Base-by-base conservation (phyloP, 768 basidiomycete species). In the Heimioporus sp. region DNA sequence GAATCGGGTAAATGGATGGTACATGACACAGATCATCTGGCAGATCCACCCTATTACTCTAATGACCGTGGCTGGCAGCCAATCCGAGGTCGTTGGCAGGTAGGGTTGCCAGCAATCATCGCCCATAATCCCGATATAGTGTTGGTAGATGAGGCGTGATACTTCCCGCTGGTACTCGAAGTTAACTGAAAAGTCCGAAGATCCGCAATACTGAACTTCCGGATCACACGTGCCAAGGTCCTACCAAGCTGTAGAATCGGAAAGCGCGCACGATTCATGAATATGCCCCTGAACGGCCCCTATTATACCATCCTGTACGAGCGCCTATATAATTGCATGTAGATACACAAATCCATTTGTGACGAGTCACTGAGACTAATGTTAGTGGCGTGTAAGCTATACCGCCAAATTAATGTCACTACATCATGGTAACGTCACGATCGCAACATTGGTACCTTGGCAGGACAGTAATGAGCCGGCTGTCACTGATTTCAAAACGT, bases 211-310 rank as follows among this genome's bases (percentile, higher is more conserved):
- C 35, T 6, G 10, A 38, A 50, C 58, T 43, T 49, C 51, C 51
- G 50, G n/a, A 35, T 12, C 35, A 43, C 32, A 52, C 37, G 51
- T 36, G 19, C 50, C 46, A 5, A n/a, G n/a, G n/a, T n/a, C 48
- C 6, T 48, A 53, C 61, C 63, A 64, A 64, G 63, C 63, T 64
- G 63, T 64, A 61, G 55, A 63, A 28, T 31, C 20, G 34, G 2
- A 31, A 31, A 19, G 4, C 4, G 21, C 30, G 49, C 8, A 32
- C 21, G 48, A 51, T 42, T 16, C 24, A 42, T 43, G 28, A 45
- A 41, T 30, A 9, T 11, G 28, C 19, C 50, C 50, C 46, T 46
- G 43, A 44, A 43, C 36, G 11, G 21, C 48, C 30, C 47, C 24
- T 16, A 8, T 12, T 36, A 11, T 56, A 31, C 63, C 63, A 64